Base-by-base conservation (phyloP, 352 stramenopile genomes). In the Pythium diclinum region DNA sequence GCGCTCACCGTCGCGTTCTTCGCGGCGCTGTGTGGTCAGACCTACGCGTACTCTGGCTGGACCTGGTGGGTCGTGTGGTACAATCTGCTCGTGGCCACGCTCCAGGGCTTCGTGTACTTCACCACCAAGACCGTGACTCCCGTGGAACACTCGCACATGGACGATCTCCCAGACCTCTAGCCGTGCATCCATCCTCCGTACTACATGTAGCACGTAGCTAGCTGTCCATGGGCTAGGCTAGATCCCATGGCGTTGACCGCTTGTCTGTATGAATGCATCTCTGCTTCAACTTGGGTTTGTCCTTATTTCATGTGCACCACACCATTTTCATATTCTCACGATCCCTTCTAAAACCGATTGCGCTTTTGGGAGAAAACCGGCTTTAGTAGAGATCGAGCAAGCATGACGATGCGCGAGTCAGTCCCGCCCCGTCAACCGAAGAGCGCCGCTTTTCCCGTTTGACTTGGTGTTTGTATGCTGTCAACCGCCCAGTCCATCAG, bases 101-200 rank as follows among this genome's bases (percentile, higher is more conserved):
- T 91, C 53, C 84, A 92, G 69, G 79, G 82, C 23, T 89, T 92
- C 54, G 84, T 92, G 33, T 91, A 89, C 67, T 87, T 92, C 59
- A 92, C 84, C 36, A 92, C 81, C 30, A 88, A 88, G 74, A 92
- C 82, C 16, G 77, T 92, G 40, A 82, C 65, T 42, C 69, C 73
- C 42, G 71, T 55, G 38, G 72, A 81, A 60, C 72, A 75, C 58
- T 61, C 78, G 52, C 79, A 89, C 58, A 79, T 83, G 70, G 83
- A 92, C 53, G 83, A 88, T 56, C 67, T 92, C 17, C 77, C 83
- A 2, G 83, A 90, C 63, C 71, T 92, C 19, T 81, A 68, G 65
- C 2, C 46, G 32, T 58, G 19, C 25, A 17, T 52, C 17, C 25
- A 17, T 52, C 17, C 25, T 11, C 44, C 19, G 44, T 51, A 47